Percentiles rank a stretch among this genome's conserved stretches.
Evolutionary conservation across 345 rosid genomes (phyloP).

Genomic region (Citrus cavaleriei): DNA sequence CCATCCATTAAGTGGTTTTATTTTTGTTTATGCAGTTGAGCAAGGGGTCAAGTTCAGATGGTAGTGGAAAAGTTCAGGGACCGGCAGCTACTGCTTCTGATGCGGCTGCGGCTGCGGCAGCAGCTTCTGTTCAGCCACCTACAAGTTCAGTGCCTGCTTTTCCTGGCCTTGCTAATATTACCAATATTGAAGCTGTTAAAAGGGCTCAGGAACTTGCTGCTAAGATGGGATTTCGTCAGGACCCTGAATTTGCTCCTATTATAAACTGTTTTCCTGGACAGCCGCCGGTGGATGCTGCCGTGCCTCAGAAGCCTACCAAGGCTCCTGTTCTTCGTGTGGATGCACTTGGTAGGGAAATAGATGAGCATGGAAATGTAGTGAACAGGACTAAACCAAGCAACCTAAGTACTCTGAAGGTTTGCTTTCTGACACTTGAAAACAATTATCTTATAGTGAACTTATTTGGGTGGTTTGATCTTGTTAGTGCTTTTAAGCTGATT

Average conservation of each 20-base stretch:
- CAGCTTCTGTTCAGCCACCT: constrained; percentile 34
- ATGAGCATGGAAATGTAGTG: constrained; percentile 89
- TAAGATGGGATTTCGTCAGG: constrained; percentile 79
- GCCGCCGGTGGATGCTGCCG: constrained; percentile 42
- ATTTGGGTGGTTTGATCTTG: neutral
- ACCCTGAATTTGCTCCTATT: constrained; percentile 66
- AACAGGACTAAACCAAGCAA: constrained; percentile 80
- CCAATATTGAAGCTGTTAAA: constrained; percentile 80
- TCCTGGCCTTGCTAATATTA: constrained; percentile 37
- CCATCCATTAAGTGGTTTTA: constrained; percentile 7
- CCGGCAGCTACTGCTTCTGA: constrained; percentile 19
- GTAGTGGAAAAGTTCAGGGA: constrained; percentile 27
- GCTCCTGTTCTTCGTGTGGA: constrained; percentile 88
- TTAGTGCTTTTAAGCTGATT: neutral
- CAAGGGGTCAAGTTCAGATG: constrained; percentile 44
- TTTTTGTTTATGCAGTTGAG: constrained; percentile 45
- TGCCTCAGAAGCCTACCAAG: constrained; percentile 78
- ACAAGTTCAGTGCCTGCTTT: constrained; percentile 27
- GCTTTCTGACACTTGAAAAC: neutral
- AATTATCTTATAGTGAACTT: neutral
- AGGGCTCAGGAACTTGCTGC: constrained; percentile 91
- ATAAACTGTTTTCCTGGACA: constrained; percentile 80
- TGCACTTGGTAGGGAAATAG: constrained; percentile 94
- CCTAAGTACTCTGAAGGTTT: constrained; percentile 94
- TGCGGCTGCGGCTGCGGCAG: constrained; percentile 20